These are phyloP conservation scores for Penicillium thymicola DNA, from an alignment of 2,329 filamentous ascomycete genomes.

Conservation along the genomic window DNA sequence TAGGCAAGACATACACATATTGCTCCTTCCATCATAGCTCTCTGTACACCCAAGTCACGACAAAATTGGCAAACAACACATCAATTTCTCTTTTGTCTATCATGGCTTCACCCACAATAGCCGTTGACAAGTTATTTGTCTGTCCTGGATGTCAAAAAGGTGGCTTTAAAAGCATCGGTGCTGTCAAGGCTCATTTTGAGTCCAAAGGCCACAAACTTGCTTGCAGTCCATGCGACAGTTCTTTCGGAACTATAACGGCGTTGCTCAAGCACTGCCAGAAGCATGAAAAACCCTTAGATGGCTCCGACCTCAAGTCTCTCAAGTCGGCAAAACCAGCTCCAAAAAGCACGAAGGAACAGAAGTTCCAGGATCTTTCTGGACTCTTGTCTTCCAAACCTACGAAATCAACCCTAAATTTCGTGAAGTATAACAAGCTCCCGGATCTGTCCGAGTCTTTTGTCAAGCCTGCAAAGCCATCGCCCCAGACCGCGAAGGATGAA, in stretches of 20 bases:
- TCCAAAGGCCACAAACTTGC: slow-evolving; percentile 2
- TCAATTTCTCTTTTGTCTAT: not conserved
- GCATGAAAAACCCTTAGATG: slow-evolving; percentile 1
- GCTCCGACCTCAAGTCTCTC: not conserved
- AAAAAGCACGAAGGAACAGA: not conserved
- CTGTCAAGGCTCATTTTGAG: slow-evolving; percentile 7
- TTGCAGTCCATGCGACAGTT: not conserved
- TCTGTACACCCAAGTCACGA: not conserved
- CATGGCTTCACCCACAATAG: not conserved
- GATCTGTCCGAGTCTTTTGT: not conserved
- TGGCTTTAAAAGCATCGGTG: slow-evolving; percentile 1
- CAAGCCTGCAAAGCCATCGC: not conserved
- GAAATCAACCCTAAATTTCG: not conserved
- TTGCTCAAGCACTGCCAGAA: slow-evolving; percentile 1
- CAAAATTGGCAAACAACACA: not conserved
- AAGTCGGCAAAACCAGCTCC: not conserved
- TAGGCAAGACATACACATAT: not conserved
- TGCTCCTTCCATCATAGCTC: not conserved
- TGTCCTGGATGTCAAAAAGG: slow-evolving; percentile 7
- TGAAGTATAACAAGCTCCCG: not conserved
- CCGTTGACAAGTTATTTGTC: slow-evolving; percentile 1
- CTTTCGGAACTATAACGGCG: not conserved
- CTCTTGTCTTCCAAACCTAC: not conserved
- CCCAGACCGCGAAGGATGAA: not conserved
- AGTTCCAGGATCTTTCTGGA: not conserved